Conservation (phyloP, 768 basidiomycete species). For the Kockovaella imperatae region DNA sequence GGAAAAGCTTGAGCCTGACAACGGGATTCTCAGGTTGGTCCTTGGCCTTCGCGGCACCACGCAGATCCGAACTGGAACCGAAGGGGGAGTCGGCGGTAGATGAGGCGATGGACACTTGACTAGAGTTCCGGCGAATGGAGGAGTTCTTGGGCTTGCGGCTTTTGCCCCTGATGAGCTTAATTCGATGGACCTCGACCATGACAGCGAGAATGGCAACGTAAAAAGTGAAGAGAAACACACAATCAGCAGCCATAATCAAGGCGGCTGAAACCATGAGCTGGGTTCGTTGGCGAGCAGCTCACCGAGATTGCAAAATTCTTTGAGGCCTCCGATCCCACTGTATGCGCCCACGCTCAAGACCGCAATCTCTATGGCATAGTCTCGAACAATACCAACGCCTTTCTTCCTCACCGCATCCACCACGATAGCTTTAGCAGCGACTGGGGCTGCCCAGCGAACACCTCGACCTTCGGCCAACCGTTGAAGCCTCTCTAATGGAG, state of each 20-base stretch:
- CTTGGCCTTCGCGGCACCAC: slow-evolving; percentile 35
- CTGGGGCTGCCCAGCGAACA: slow-evolving; percentile 46
- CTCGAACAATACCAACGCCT: slow-evolving; percentile 77
- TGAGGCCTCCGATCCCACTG: slow-evolving; percentile 75
- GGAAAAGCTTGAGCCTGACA: slow-evolving; percentile 75
- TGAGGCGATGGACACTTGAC: slow-evolving; percentile 40
- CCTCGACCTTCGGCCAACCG: slow-evolving; percentile 39
- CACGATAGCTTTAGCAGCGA: slow-evolving; percentile 72
- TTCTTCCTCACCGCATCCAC: slow-evolving; percentile 71
- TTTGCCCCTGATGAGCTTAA: slow-evolving; percentile 48
- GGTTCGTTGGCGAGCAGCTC: slow-evolving; percentile 3
- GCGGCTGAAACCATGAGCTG: slow-evolving; percentile 52
- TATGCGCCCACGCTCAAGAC: slow-evolving; percentile 81
- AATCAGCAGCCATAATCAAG: slow-evolving; percentile 76
- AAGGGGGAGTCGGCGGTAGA: slow-evolving; percentile 6
- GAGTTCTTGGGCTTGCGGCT: slow-evolving; percentile 16
- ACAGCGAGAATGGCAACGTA: slow-evolving; percentile 80
- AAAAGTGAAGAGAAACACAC: slow-evolving; percentile 79
- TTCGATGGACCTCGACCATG: slow-evolving; percentile 72
- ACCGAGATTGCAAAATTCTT: slow-evolving; percentile 81
- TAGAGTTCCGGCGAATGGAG: slow-evolving; percentile 27
- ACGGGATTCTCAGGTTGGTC: slow-evolving; percentile 65
- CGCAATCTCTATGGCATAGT: slow-evolving; percentile 85
- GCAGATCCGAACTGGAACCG: slow-evolving; percentile 5
- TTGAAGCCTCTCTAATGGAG: slow-evolving; percentile 42